phyloP scores from a whole-genome alignment of 495 filamentous ascomycete species.

The Oleoguttula mirabilis region DNA sequence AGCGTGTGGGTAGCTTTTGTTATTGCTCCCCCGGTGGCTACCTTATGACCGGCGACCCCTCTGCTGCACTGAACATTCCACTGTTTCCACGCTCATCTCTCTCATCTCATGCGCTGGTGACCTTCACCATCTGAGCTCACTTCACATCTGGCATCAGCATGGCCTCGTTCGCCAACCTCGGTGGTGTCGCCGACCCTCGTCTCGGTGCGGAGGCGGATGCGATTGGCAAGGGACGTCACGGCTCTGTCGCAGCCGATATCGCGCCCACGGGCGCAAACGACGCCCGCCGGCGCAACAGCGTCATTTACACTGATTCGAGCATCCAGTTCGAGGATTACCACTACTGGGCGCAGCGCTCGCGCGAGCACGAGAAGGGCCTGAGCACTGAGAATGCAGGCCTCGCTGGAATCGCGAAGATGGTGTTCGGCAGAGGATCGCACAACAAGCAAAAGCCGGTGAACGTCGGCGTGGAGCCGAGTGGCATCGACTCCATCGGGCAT shows the following conservation, averaged over 20 bases:
- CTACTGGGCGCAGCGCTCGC: neutral
- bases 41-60: too few relatives aligned
- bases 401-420: neutral
- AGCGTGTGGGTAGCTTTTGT: too few relatives aligned
- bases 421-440: neutral
- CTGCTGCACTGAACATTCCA: too few relatives aligned
- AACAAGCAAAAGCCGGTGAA: neutral
- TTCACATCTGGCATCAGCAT: too few relatives aligned
- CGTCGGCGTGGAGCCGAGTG: neutral
- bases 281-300: neutral
- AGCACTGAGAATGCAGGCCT: neutral
- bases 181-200: neutral
- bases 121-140: too few relatives aligned
- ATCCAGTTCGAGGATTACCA: slow-evolving; percentile 1
- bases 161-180: neutral
- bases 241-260: neutral
- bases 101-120: too few relatives aligned
- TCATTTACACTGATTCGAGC: neutral
- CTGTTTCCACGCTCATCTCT: too few relatives aligned
- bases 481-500: neutral
- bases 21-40: too few relatives aligned
- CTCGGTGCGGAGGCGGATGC: neutral
- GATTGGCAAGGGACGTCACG: neutral
- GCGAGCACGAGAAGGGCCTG: neutral
- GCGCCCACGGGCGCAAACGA: neutral